Base-by-base conservation (phyloP, 768 basidiomycete species). In the Lentinula boryana region DNA sequence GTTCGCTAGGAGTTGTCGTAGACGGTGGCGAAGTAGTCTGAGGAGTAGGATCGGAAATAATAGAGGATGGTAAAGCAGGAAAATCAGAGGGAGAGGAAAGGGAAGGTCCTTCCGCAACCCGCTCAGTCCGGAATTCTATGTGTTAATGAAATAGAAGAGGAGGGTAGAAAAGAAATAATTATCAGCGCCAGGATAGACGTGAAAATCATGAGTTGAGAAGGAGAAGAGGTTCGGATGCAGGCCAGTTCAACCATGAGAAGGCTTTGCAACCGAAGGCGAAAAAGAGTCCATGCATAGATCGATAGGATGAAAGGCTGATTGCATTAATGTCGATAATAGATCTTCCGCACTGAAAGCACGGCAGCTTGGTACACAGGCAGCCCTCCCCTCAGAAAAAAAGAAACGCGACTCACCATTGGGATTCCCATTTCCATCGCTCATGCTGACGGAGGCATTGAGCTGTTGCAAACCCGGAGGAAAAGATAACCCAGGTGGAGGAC, bases 261-360 rank as follows among this genome's bases (percentile, higher is more conserved):
- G 23, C 50, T 60, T 60, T 49, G 58, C 32, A 60, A 35, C 58
- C 58, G 52, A 40, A 49, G 58, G 46, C 44, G 57, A 74, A 27
- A 72, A 65, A 68, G 63, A 70, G 68, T 74, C 75, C 71, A 76
- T 72, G 69, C 68, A 71, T 71, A 70, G 67, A 63, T 65, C 70
- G 70, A 69, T 71, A 65, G 66, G 64, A 71, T 73, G 72, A 70
- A 73, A 73, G 40, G 55, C 40, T 40, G 65, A 75, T 74, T 75
- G 69, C 65, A 78, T 89, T 52, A 89, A 78, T 81, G 82, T 71
- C 82, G 86, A 82, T 85, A 79, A 75, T 83, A 84, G 77, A 84
- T 77, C 83, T 86, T 87, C 86, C 87, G 88, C 85, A 88, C 89
- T 91, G 87, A 88, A 89, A 88, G 88, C 79, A 89, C 85, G 87